Conservation (phyloP, 116 monocot genomes). For the Trichopus zeylanicus region DNA sequence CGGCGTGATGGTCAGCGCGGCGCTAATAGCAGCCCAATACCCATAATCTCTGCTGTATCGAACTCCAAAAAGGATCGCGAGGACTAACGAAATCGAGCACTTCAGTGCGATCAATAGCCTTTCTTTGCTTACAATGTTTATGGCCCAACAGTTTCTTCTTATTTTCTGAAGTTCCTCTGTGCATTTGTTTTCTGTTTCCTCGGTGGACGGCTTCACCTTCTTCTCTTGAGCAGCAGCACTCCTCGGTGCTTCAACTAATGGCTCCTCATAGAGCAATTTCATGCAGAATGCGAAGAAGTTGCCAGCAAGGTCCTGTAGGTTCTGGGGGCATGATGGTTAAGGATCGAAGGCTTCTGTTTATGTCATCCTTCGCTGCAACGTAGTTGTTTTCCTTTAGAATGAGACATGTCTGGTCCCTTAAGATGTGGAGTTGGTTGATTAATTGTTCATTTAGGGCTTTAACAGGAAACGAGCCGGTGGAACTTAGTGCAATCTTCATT, state of each 20-base stretch:
- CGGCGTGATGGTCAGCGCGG: slow-evolving; percentile 40
- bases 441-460: slow-evolving; percentile 8
- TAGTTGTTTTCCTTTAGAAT: slow-evolving; percentile 13
- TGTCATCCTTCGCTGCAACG: not conserved
- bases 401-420: slow-evolving; percentile 21
- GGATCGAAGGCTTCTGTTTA: slow-evolving; percentile 13
- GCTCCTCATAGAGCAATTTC: slow-evolving; percentile 17
- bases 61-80: slow-evolving; percentile 42
- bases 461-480: slow-evolving; percentile 12
- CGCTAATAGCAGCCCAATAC: slow-evolving; percentile 54
- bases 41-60: slow-evolving; percentile 38
- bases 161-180: slow-evolving; percentile 1
- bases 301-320: slow-evolving; percentile 22
- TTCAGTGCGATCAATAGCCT: slow-evolving; percentile 31
- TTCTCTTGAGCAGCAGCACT: slow-evolving; percentile 12
- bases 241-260: not conserved
- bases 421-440: slow-evolving; percentile 15
- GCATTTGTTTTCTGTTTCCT: slow-evolving; percentile 6
- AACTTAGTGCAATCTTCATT: slow-evolving; percentile 43
- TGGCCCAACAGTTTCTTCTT: not conserved
- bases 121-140: slow-evolving; percentile 12
- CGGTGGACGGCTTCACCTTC: slow-evolving; percentile 16
- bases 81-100: slow-evolving; percentile 38
- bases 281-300: slow-evolving; percentile 58
- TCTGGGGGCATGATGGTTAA: slow-evolving; percentile 5